Base-by-base conservation (phyloP, 495 filamentous ascomycete genomes). In the Niebla homalea region DNA sequence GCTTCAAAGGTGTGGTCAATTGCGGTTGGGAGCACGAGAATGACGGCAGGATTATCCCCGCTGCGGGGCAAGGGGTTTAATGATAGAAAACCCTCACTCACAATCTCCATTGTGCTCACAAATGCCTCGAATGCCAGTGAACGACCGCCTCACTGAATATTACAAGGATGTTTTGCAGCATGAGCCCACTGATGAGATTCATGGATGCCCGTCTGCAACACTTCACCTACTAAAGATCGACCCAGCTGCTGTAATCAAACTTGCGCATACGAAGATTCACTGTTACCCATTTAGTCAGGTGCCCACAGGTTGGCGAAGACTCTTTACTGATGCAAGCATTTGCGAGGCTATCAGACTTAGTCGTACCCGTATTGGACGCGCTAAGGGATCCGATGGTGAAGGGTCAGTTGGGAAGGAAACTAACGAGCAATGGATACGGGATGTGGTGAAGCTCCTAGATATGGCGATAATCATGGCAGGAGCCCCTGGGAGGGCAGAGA, bases 391-490 rank as follows among this genome's bases (percentile, higher is more conserved):
- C 45, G 46, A 50, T 7, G 52, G 26, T 12, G 45, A 43, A 26
- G 48, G 58, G 14, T 41, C 16, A 35, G 19, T 21, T 21, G n/a
- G 26, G 35, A 43, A 37, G 32, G 19, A 46, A 29, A 38, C 44
- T 54, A 35, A 3, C 15, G 41, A 64, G 1, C 50, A 63, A 5
- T 67, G 68, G 64, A 49, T 70, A 0, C 52, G 61, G 23, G 55
- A 65, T 3, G 69, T 81, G n/a, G 72, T 94, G 20, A 66, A 73
- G 46, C 64, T 70, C 3, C 73, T 94, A 0, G 92, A 98, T 55
- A 81, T 80, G 61, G 84, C 86, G 0, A 58, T 92, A 43, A 90
- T 94, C 43, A 80, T 94, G 62, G 75, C 87, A 20, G 92, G 89
- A 0, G 85, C 79, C 0, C 78, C 80, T 3, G 62, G 74, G 2